Conservation (phyloP, 2,329 filamentous ascomycete genomes). For the Phyllosticta citrichinensis region DNA sequence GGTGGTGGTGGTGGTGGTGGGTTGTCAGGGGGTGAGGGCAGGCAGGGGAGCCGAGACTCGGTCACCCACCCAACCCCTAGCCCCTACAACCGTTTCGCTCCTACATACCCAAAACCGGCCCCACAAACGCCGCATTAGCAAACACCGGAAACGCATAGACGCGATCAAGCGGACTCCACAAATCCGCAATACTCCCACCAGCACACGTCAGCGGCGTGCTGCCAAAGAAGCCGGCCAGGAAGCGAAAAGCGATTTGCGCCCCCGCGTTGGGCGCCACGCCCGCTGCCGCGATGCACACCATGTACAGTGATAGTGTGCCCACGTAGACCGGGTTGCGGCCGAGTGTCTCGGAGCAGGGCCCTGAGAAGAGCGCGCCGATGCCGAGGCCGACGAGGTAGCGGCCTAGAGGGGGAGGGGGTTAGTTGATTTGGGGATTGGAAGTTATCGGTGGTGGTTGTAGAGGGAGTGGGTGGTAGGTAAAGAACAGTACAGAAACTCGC, state of each 20-base stretch:
- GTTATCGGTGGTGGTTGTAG: no score
- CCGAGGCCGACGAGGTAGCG: conserved; percentile 34
- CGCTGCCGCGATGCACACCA: conserved; percentile 40
- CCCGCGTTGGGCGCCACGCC: conserved; percentile 38
- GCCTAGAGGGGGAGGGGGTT: background rate
- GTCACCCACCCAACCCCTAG: no score
- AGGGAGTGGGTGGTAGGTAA: no score
- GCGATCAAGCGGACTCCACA: conserved; percentile 39
- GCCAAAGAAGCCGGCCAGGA: conserved; percentile 40
- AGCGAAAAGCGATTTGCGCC: conserved; percentile 40
- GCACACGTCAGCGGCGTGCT: conserved; percentile 37
- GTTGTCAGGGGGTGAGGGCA: no score
- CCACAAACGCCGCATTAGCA: conserved; percentile 33
- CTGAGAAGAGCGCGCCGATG: conserved; percentile 37
- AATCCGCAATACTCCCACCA: conserved; percentile 37
- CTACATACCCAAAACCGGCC: conserved; percentile 20
- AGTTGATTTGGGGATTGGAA: background rate
- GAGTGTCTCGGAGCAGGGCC: conserved; percentile 25
- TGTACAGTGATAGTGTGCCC: conserved; percentile 35
- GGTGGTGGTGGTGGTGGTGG: no score
- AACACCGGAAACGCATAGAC: conserved; percentile 42
- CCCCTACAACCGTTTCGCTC: no score
- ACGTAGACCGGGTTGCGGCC: conserved; percentile 43
- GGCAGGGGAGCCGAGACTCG: conserved; percentile 19
- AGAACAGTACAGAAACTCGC: no score